Evolutionary conservation across 2,329 filamentous ascomycete species (phyloP).

Genomic region (Tolypocladium amazonense): DNA sequence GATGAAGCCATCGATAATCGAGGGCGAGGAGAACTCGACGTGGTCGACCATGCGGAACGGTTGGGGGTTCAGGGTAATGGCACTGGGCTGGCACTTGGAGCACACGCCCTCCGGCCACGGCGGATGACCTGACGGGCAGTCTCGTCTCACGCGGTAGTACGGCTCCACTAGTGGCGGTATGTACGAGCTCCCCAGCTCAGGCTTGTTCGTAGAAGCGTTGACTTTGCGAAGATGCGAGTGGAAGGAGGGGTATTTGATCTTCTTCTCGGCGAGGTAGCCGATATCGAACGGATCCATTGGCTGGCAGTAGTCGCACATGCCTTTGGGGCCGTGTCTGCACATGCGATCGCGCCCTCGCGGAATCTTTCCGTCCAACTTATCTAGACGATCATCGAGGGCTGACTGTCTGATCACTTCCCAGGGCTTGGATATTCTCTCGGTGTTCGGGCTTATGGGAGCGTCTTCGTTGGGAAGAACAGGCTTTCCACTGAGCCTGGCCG

Average conservation of each 20-base stretch:
- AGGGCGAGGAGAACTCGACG: constrained; percentile 83
- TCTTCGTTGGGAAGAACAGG: constrained; percentile 61
- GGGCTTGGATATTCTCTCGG: constrained; percentile 32
- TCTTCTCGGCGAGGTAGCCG: constrained; percentile 85
- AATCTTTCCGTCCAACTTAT: constrained; percentile 86
- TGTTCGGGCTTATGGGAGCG: constrained; percentile 59
- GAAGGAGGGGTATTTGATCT: constrained; percentile 97
- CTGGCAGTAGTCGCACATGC: constrained; percentile 99
- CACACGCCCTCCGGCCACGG: constrained; percentile 95
- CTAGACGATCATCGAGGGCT: constrained; percentile 72
- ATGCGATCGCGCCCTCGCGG: constrained; percentile 69
- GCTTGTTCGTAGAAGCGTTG: constrained; percentile 93
- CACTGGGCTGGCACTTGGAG: constrained; percentile 94
- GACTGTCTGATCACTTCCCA: constrained; percentile 93
- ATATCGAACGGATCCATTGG: constrained; percentile 87
- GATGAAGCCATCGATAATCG: constrained; percentile 79
- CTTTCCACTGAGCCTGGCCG: constrained; percentile 69
- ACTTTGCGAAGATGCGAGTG: constrained; percentile 91
- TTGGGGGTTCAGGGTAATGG: constrained; percentile 90
- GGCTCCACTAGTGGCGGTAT: constrained; percentile 92
- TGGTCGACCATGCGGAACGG: constrained; percentile 96
- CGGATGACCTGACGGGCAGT: constrained; percentile 89
- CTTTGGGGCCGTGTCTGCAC: constrained; percentile 92
- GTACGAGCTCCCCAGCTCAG: constrained; percentile 85
- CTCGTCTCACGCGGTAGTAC: constrained; percentile 76